Evolutionary conservation across 345 rosid genomes (phyloP).

Genomic region (Ceriops decandra): DNA sequence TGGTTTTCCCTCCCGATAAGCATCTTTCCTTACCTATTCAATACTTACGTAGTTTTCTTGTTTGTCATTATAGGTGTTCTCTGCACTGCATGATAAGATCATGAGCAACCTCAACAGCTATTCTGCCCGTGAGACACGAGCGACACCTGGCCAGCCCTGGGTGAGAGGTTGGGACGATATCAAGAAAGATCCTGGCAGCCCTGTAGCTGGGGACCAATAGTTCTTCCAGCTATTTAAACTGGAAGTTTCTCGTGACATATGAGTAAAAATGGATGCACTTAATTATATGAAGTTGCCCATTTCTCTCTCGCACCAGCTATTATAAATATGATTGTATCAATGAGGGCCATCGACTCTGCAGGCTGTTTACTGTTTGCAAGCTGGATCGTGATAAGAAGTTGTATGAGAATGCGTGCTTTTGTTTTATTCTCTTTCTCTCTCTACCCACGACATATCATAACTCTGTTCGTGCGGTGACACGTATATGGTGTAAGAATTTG

Average conservation of each 20-base stretch:
- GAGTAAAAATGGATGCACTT: not conserved
- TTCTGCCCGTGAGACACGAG: conserved; percentile 54
- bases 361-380: no score
- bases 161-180: conserved; percentile 76
- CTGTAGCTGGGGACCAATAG: conserved; percentile 58
- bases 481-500: no score
- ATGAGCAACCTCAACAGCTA: conserved; percentile 57
- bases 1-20: not conserved
- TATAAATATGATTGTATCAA: no score
- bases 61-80: conserved; percentile 51
- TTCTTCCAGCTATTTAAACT: not conserved
- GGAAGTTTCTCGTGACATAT: not conserved
- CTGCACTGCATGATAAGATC: conserved; percentile 57
- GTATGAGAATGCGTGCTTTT: no score
- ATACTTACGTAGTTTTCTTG: conserved; percentile 4
- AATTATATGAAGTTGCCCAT: no score
- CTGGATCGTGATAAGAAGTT: no score
- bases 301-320: no score
- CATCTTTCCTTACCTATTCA: not conserved
- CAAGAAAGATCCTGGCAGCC: conserved; percentile 49
- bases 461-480: no score
- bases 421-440: no score
- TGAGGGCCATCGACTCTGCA: no score
- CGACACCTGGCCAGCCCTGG: conserved; percentile 64
- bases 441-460: no score